Evolutionary conservation across 2,329 filamentous ascomycete species (phyloP), one percentile per base, ranked within the genome.

Genomic region (Fusarium sp.): DNA sequence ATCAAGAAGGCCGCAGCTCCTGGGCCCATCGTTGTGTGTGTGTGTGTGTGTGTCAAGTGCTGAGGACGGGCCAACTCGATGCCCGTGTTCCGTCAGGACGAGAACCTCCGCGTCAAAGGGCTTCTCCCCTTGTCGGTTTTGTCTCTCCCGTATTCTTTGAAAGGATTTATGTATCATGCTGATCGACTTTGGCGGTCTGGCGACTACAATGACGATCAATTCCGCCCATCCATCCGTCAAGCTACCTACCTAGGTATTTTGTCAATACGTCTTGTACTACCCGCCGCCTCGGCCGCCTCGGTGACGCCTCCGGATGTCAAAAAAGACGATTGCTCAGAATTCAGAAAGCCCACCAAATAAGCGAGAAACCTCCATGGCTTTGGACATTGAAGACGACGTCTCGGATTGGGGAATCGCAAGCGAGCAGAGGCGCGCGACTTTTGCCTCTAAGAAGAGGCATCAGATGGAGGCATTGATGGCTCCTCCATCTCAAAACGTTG

Each of bases 131-230:
- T 27, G 39, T 70, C 54, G 41, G 23, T 23, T 30, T 59, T 46
- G 40, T 15, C 12, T 40, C 18, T 23, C 23, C 23, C 23, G 23
- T 23, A 4, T 4, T 23, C 23, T 23, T 23, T 23, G 23, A 23
- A 23, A 23, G 23, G 23, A 23, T 23, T 23, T 23, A 23, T 23
- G 23, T 23, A 53, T 63, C 66, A 41, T 41, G 44, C 48, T 59
- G 66, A 70, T 70, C 66, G 54, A 56, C 50, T 56, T 28, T 67
- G 62, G 66, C 62, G 66, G 66, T 70, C 67, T 65, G 65, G 48
- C 59, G 50, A 52, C 37, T 15, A 40, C 13, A 18, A 65, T 41
- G 67, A 64, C 30, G 67, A 70, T 70, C 67, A 68, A 60, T 55
- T 68, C 62, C 50, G 44, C 51, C 47, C 37, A 27, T 66, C 41